Conservation (phyloP, 1,284 basidiomycete genomes). For the Fomitopsis pinicola region DNA sequence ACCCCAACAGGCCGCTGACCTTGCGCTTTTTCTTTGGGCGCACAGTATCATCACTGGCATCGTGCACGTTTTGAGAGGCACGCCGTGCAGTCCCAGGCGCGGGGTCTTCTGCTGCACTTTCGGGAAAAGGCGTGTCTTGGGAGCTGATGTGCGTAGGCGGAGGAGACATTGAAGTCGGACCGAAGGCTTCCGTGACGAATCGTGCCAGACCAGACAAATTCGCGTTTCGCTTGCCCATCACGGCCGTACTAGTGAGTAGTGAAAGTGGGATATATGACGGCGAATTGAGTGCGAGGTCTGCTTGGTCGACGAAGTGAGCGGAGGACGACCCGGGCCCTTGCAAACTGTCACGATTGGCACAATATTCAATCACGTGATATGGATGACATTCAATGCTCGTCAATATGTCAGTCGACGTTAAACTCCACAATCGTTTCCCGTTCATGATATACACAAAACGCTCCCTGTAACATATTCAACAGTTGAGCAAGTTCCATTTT, state of each 20-base stretch:
- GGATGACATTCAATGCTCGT: no score
- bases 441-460: no score
- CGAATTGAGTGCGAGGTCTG: neutral
- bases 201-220: constrained; percentile 47
- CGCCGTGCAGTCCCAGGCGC: neutral
- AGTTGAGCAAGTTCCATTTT: no score
- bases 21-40: constrained; percentile 31
- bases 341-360: no score
- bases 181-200: constrained; percentile 43
- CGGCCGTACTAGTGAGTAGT: neutral
- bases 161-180: constrained; percentile 1
- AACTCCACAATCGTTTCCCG: no score
- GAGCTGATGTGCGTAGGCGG: neutral
- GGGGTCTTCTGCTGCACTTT: neutral
- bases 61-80: neutral
- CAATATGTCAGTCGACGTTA: no score
- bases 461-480: no score
- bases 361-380: no score
- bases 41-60: neutral
- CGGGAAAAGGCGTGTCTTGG: neutral
- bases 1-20: constrained; percentile 22
- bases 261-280: neutral
- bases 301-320: neutral
- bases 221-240: constrained; percentile 34
- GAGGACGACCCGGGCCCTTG: neutral